Evolutionary conservation across 768 basidiomycete genomes (phyloP).

Genomic region (Steccherinum ochraceum): DNA sequence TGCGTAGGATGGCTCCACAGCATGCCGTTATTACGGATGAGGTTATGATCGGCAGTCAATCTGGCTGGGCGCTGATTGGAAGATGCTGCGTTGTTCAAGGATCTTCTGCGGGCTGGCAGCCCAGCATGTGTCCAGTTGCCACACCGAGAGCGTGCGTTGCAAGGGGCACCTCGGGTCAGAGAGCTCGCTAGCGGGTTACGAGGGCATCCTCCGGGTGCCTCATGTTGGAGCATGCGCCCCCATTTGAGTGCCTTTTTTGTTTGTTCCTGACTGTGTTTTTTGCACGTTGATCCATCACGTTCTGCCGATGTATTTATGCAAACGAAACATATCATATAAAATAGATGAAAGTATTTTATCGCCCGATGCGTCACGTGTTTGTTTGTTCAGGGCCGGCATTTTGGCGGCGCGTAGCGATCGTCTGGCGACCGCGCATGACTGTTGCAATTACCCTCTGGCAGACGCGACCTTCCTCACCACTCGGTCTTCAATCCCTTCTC

Average conservation of each 20-base stretch:
- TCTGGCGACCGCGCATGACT: not conserved
- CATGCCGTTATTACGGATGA: not conserved
- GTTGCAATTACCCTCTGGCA: not conserved
- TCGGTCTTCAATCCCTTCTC: not conserved
- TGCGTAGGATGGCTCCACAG: not conserved
- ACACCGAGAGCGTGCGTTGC: too few species aligned
- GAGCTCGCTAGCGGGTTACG: too few species aligned
- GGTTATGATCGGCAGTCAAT: not conserved
- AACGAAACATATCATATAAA: not conserved
- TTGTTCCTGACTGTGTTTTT: not conserved
- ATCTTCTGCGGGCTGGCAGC: too few species aligned
- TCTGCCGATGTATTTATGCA: not conserved
- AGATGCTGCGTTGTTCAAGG: too few species aligned
- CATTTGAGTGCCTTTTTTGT: not conserved
- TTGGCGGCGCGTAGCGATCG: conserved; percentile 2
- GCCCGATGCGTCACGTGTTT: too few species aligned
- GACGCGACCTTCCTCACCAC: conserved; percentile 4
- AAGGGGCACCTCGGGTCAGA: too few species aligned
- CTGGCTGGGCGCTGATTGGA: not conserved
- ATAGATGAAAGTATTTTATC: not conserved
- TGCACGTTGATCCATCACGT: not conserved
- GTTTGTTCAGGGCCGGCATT: conserved; percentile 5
- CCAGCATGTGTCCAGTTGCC: too few species aligned
- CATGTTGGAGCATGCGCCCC: too few species aligned
- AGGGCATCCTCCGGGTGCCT: too few species aligned